Evolutionary conservation across 1,284 basidiomycete genomes (phyloP).

Genomic region (Apiotrichum sp.): DNA sequence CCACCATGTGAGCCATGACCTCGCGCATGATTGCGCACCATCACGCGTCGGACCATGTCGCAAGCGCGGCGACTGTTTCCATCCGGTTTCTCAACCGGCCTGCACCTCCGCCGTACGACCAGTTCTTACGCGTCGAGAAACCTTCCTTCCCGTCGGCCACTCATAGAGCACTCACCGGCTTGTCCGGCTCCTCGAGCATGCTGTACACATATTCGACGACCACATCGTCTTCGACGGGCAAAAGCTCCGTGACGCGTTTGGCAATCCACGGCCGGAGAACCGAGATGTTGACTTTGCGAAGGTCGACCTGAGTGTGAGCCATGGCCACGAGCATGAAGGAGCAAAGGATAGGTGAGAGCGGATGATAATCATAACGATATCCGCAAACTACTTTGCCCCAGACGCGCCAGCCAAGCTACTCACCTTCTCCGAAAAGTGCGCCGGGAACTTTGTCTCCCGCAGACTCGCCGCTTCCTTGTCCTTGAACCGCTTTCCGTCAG

Average conservation of each 20-base stretch:
- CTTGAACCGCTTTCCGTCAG: conserved; percentile 60
- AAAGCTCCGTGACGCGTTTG: conserved; percentile 78
- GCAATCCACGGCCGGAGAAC: conserved; percentile 86
- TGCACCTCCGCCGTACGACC: too few relatives aligned
- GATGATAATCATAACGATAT: too few relatives aligned
- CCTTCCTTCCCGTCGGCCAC: too few relatives aligned
- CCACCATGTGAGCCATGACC: too few relatives aligned
- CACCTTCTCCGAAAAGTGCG: conserved; percentile 83
- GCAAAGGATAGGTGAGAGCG: neutral
- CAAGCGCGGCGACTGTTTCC: too few relatives aligned
- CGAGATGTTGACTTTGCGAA: conserved; percentile 77
- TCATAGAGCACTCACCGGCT: conserved; percentile 57
- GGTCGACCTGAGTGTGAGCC: conserved; percentile 65
- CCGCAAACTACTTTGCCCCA: neutral
- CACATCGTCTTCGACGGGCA: conserved; percentile 94
- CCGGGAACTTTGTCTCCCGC: conserved; percentile 81
- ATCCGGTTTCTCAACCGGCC: too few relatives aligned
- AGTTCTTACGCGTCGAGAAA: too few relatives aligned
- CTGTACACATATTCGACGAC: conserved; percentile 94
- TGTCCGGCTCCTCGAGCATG: conserved; percentile 74
- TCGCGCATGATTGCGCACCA: too few relatives aligned
- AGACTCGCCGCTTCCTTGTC: conserved; percentile 90
- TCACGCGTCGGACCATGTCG: too few relatives aligned
- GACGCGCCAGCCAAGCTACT: conserved; percentile 1
- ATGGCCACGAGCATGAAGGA: too few relatives aligned